Percentiles rank a stretch among this genome's conserved stretches.
Evolutionary conservation across 139 green algal genomes (phyloP).

Genomic region (Ettlia oleoabundans): DNA sequence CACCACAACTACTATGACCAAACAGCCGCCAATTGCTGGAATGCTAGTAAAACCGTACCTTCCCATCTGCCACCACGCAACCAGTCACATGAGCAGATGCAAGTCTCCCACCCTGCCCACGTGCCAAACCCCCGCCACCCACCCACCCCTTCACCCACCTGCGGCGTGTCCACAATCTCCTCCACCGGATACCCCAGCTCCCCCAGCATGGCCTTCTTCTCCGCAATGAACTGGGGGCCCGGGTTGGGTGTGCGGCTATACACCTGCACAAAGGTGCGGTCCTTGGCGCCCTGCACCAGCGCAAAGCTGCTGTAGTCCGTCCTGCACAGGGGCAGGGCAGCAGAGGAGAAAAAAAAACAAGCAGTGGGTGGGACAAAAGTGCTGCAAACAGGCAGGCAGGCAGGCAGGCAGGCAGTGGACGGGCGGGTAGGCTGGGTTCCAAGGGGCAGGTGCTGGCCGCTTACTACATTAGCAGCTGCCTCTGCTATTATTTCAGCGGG

Average conservation of each 20-base stretch:
- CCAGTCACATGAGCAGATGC: too few species aligned
- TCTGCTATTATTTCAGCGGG: too few species aligned
- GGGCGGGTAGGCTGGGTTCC: too few species aligned
- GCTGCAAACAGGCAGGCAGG: too few species aligned
- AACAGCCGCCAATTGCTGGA: too few species aligned
- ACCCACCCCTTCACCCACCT: conserved; percentile 16
- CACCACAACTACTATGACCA: not conserved
- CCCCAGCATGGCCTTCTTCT: conserved; percentile 42
- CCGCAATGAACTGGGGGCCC: conserved; percentile 46
- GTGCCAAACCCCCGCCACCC: not conserved
- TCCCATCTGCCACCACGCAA: too few species aligned
- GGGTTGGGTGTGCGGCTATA: conserved; percentile 60
- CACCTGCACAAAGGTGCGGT: conserved; percentile 60
- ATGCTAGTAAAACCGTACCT: too few species aligned
- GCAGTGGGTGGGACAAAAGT: not conserved
- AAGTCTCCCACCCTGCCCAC: not conserved
- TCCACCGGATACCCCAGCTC: conserved; percentile 48
- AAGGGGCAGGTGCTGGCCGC: too few species aligned
- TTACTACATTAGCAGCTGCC: too few species aligned
- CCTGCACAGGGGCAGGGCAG: not conserved
- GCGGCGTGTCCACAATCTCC: conserved; percentile 53
- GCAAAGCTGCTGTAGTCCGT: conserved; percentile 65
- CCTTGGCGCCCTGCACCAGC: conserved; percentile 53
- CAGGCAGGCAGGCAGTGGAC: too few species aligned
- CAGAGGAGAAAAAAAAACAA: not conserved